phyloP scores from a whole-genome alignment of 2,329 filamentous ascomycete genomes.

The Aulographum hederae region DNA sequence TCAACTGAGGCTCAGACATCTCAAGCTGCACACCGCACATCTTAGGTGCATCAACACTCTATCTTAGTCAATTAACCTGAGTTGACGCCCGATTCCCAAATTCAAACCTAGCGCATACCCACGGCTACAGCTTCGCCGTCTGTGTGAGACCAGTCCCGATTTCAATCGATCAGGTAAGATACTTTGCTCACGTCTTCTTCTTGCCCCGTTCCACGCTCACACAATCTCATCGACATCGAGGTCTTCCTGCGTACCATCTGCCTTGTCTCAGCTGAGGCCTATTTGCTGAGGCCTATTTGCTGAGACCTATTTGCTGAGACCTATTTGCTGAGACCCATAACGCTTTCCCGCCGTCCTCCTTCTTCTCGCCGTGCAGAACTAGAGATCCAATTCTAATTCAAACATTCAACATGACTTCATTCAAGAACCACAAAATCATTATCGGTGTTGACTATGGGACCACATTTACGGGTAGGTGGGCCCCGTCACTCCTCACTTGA shows the following conservation, averaged over 20 bases:
- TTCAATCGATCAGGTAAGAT: neutral
- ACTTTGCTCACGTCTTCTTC: neutral
- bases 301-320: neutral
- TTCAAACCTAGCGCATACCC: neutral
- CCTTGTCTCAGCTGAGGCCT: neutral
- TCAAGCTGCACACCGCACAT: no score
- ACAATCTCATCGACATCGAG: neutral
- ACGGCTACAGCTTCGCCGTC: neutral
- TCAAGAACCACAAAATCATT: constrained; percentile 3
- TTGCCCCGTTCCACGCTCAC: neutral
- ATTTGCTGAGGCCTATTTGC: neutral
- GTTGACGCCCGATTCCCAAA: neutral
- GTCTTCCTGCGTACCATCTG: neutral
- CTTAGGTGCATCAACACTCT: neutral
- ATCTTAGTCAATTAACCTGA: neutral
- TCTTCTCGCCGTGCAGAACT: neutral
- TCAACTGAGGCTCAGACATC: no score
- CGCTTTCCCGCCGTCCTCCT: neutral
- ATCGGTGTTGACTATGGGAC: constrained; percentile 6
- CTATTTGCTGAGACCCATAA: neutral
- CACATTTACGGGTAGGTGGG: constrained; percentile 4
- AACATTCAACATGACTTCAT: constrained; percentile 1
- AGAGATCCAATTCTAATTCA: no score
- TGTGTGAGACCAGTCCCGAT: neutral
- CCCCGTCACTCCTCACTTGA: neutral